Base-by-base conservation (phyloP, 2,329 filamentous ascomycete genomes). In the Talaromyces marneffei region DNA sequence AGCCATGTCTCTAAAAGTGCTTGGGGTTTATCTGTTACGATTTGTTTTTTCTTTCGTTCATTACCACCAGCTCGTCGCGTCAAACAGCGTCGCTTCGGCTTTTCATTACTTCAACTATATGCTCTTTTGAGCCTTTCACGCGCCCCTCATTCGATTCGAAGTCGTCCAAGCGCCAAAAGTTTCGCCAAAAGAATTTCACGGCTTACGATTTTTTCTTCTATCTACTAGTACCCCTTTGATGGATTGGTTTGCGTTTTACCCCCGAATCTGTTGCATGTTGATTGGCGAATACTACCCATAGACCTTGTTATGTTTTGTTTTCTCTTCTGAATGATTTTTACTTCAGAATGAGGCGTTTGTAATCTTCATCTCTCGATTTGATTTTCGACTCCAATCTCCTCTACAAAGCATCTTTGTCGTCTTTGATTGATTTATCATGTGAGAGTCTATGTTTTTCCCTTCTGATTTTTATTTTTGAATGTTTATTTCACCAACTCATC, bases 241-340 rank as follows among this genome's bases (percentile, higher is more conserved):
- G 29, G 10, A 52, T 35, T 52, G n/a, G 29, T 52, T 35, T 52
- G 48, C 29, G 68, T 66, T 64, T 65, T 63, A 66, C 64, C 65
- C 66, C 66, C 65, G 63, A 70, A 75, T 77, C 74, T 71, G 66
- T 63, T 69, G 70, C 53, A 56, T 53, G 60, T 59, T 60, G 59
- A 63, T 61, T 62, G 67, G 71, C 70, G 68, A 68, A 70, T 71
- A 68, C 69, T 71, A 69, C 69, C 69, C 66, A 75, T 75, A 75
- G 73, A 75, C 35, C 50, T 59, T 59, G n/a, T 66, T 67, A 31
- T 50, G 64, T 60, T n/a, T 66, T 69, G 63, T 64, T 67, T 66
- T 72, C 67, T 68, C 68, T 67, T 72, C 68, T 68, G 72, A 72
- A 69, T 65, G 53, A 57, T 68, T 68, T 67, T 66, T 64, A 62